Conservation (phyloP, 2,329 filamentous ascomycete genomes). For the Talaromyces sp. region DNA sequence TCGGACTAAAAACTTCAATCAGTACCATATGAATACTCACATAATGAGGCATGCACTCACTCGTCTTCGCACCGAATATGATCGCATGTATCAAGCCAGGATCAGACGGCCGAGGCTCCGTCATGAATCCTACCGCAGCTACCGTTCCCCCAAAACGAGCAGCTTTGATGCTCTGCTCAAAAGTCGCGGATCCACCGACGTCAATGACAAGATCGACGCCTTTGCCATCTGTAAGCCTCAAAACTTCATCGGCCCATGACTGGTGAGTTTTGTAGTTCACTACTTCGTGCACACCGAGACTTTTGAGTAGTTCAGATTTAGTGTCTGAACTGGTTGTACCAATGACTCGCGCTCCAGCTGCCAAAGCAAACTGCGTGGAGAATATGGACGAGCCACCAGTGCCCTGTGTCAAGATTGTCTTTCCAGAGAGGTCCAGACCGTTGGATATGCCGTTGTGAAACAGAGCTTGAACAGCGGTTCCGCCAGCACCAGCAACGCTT, state of each 20-base stretch:
- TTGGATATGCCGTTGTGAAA: conserved; percentile 32
- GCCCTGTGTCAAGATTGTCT: conserved; percentile 50
- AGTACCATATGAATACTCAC: background rate
- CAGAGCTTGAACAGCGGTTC: conserved; percentile 53
- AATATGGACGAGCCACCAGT: conserved; percentile 55
- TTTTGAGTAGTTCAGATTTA: conserved; percentile 52
- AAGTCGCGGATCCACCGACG: conserved; percentile 40
- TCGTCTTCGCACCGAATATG: background rate
- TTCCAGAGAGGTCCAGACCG: conserved; percentile 45
- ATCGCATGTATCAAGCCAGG: background rate
- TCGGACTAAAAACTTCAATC: background rate
- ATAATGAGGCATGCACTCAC: background rate
- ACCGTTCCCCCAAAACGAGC: conserved; percentile 40
- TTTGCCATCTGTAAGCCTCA: conserved; percentile 35
- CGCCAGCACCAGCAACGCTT: conserved; percentile 47
- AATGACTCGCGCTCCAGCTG: conserved; percentile 55
- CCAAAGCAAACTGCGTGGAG: conserved; percentile 39
- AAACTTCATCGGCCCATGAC: conserved; percentile 40
- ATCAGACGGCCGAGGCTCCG: background rate
- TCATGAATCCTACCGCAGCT: conserved; percentile 52
- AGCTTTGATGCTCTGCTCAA: conserved; percentile 40
- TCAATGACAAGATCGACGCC: conserved; percentile 44
- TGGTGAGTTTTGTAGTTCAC: conserved; percentile 46
- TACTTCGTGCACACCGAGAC: conserved; percentile 41
- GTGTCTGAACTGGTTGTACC: conserved; percentile 53